A percentile compares a stretch with the other conserved stretches of the same genome.
These are phyloP conservation scores for Wickerhamomyces chambardii DNA, from an alignment of 805 yeast genomes.

Conservation along the genomic window DNA sequence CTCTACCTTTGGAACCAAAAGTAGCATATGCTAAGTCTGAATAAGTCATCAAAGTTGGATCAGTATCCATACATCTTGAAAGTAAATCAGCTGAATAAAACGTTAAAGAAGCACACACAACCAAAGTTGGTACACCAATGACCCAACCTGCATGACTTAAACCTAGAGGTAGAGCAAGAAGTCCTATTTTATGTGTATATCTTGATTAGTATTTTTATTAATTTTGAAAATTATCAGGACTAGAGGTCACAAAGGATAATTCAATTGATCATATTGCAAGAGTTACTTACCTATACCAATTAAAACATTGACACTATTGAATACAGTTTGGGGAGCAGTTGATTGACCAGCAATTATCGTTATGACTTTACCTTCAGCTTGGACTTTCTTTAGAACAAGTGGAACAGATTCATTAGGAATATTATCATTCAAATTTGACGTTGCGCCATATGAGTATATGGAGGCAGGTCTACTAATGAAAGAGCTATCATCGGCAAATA, in stretches of 20 bases:
- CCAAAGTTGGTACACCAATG: slow-evolving; percentile 50
- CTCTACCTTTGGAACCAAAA: slow-evolving; percentile 69
- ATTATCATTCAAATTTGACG: slow-evolving; percentile 24
- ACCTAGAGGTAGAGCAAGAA: slow-evolving; percentile 67
- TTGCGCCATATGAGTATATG: slow-evolving; percentile 22
- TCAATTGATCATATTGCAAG: too few relatives aligned
- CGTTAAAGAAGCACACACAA: slow-evolving; percentile 57
- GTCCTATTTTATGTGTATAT: too few relatives aligned
- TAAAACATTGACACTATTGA: slow-evolving; percentile 68
- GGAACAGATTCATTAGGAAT: slow-evolving; percentile 40
- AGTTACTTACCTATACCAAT: slow-evolving; percentile 46
- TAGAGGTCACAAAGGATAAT: too few relatives aligned
- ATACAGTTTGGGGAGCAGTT: slow-evolving; percentile 68
- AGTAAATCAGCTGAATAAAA: slow-evolving; percentile 70
- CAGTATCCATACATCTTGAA: slow-evolving; percentile 71
- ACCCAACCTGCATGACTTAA: slow-evolving; percentile 67
- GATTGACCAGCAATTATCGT: slow-evolving; percentile 78
- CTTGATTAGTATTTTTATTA: too few relatives aligned
- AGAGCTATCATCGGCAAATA: slow-evolving; percentile 29
- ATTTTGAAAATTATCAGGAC: too few relatives aligned
- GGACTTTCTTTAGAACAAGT: slow-evolving; percentile 50
- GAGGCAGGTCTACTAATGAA: slow-evolving; percentile 23
- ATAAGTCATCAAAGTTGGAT: slow-evolving; percentile 73
- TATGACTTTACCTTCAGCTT: slow-evolving; percentile 63
- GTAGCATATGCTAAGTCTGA: slow-evolving; percentile 88